Evolutionary conservation across 164 flowering plant species (phyloP), one percentile per base, ranked within the genome.

Genomic region (Vitis rotundifolia): DNA sequence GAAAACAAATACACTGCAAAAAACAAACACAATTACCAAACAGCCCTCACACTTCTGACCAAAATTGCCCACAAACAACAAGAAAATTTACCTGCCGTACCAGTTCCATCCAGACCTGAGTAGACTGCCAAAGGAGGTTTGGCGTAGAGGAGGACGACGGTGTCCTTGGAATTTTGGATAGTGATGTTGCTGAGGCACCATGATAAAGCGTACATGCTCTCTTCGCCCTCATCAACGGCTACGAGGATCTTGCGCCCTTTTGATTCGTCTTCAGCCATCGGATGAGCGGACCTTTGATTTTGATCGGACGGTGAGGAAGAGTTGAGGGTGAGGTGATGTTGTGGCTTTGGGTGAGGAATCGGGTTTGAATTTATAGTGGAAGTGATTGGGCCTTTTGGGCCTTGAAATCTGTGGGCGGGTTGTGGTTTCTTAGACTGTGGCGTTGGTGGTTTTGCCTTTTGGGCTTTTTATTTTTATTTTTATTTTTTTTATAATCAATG

Each of bases 201-300:
- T 1, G 83, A 64, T 18, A 88, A 82, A 0, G 88, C 91, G 62
- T 87, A 74, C 68, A 56, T 68, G 82, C 91, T 87, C 84, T 89
- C 91, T 49, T 85, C 88, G 22, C 90, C 68, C 63, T 81, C 84
- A 68, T 88, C 93, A 28, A 88, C 85, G 2, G 89, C 90, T 57
- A 87, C 88, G 28, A 85, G 66, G 50, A 87, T 77, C 82, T 69
- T 87, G 16, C 85, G 69, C 68, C 73, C 85, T 16, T 62, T 67
- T 47, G 22, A 72, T 50, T 59, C 75, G 37, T 47, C 72, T 11
- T 77, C 80, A 16, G 63, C 81, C 79, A 75, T 77, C 64, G n/a
- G 19, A 57, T 16, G 48, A 53, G 5, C 18, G 0, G 56, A 11
- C 26, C 26, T 22, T 22, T 22, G 26, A 8, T 19, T 12, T 8